phyloP scores from a whole-genome alignment of 192 early-diverging fungal genomes.

The Linnemannia exigua region DNA sequence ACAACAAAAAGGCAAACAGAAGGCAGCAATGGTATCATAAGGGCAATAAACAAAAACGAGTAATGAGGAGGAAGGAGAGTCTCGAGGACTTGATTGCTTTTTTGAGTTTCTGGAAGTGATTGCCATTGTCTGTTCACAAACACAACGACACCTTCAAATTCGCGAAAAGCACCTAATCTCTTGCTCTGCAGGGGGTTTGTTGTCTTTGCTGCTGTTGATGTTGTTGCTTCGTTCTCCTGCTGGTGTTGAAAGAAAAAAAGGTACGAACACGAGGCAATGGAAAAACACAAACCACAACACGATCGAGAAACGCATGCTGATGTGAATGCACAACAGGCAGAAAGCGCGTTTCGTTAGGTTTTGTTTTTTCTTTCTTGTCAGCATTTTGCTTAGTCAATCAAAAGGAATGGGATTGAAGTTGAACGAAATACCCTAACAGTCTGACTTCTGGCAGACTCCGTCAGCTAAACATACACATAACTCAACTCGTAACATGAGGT shows the following conservation, averaged over 20 bases:
- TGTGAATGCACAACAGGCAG: background rate
- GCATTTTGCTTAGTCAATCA: slow-evolving; percentile 1
- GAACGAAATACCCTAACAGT: background rate
- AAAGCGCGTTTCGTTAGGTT: background rate
- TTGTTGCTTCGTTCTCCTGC: too few species aligned
- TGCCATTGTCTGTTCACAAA: too few species aligned
- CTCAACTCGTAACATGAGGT: background rate
- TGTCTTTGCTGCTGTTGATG: background rate
- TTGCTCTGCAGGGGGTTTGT: background rate
- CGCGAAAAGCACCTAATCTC: too few species aligned
- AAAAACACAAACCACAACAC: background rate
- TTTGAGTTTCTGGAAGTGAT: too few species aligned
- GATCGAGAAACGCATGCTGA: background rate
- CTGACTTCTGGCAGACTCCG: too few species aligned
- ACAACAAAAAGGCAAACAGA: background rate
- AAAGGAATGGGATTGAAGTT: background rate
- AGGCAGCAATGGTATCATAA: too few species aligned
- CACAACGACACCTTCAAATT: too few species aligned
- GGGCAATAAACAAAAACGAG: background rate
- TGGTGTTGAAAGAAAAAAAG: background rate
- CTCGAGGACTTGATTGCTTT: background rate
- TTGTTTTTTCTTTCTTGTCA: too few species aligned
- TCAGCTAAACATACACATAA: too few species aligned
- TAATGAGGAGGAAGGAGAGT: background rate
- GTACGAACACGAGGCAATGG: background rate